Base-by-base conservation (phyloP, 164 flowering plant genomes). In the Aristolochia californica region DNA sequence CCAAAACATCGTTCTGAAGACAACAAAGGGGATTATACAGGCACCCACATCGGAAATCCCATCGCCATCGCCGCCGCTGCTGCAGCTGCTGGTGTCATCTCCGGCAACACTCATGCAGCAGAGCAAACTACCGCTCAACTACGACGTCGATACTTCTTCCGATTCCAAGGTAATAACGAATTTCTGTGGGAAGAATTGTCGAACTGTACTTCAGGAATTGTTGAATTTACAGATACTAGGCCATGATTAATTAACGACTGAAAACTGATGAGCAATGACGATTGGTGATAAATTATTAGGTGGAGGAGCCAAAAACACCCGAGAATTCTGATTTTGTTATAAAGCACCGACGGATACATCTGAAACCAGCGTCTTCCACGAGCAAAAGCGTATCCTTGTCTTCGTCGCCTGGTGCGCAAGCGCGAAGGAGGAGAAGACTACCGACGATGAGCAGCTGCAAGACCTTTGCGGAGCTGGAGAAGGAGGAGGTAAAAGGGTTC, bases 401-500 rank as follows among this genome's bases (percentile, higher is more conserved):
- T 15, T 67, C 67, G 8, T 74, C 71, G 28, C 70, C 78, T 22
- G 24, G 67, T 12, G 11, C 30, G 28, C 62, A 44, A 15, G 38
- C 53, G 22, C 64, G 8, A 27, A 20, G 11, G 53, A 68, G 45
- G n/a, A 69, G 51, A n/a, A 63, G 27, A 43, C 43, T 73, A 34
- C 56, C 56, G 17, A 75, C 68, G 58, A 69, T 66, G 18, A 65
- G 55, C 68, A 82, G 82, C 60, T 64, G 73, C 70, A 81, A 68
- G 69, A 81, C 71, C 73, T 61, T 69, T 27, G 45, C 56, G 24
- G 89, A 85, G 60, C 76, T 85, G 12, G 94, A 85, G 40, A 68
- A 67, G 21, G 84, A 83, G 69, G 93, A 85, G 67, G 69, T 83
- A 13, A 77, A 78, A 66, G 89, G 94, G 67, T 83, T 83, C 62